A percentile compares a stretch with the other conserved stretches of the same genome.
Conservation (phyloP, 805 yeast species). For the Ogataea zsoltii region DNA sequence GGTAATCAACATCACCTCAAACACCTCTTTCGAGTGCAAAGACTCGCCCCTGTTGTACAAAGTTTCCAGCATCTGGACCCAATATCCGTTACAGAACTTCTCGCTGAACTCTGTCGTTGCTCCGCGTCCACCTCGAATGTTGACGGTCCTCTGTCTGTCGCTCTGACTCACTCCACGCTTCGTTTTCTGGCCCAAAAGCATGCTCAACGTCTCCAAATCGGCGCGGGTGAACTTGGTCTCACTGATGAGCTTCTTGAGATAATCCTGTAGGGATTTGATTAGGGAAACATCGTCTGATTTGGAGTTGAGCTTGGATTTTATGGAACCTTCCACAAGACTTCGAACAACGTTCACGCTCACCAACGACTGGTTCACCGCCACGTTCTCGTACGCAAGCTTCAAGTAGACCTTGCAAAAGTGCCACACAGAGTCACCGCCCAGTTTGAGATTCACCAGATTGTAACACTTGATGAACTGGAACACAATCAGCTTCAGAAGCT, state of each 20-base stretch:
- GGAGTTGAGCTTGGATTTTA: slow-evolving; percentile 47
- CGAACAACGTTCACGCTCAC: slow-evolving; percentile 42
- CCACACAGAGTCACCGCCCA: slow-evolving; percentile 68
- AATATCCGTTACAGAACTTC: slow-evolving; percentile 50
- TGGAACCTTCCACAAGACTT: slow-evolving; percentile 54
- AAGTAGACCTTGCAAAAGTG: slow-evolving; percentile 58
- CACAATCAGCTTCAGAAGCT: slow-evolving; percentile 47
- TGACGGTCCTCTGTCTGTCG: slow-evolving; percentile 5
- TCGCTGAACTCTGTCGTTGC: slow-evolving; percentile 45
- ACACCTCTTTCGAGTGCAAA: slow-evolving; percentile 44
- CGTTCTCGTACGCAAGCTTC: slow-evolving; percentile 33
- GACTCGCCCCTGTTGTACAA: slow-evolving; percentile 60
- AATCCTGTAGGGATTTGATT: slow-evolving; percentile 50
- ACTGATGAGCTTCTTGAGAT: slow-evolving; percentile 47
- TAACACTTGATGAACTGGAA: slow-evolving; percentile 50
- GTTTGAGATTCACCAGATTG: slow-evolving; percentile 55
- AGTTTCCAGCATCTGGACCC: slow-evolving; percentile 62
- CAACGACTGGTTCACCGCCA: slow-evolving; percentile 30
- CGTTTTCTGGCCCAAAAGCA: slow-evolving; percentile 44
- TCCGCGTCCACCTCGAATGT: slow-evolving; percentile 13
- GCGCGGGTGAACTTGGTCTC: slow-evolving; percentile 45
- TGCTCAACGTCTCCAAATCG: slow-evolving; percentile 48
- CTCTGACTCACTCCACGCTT: slow-evolving; percentile 15
- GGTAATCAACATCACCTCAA: slow-evolving; percentile 53
- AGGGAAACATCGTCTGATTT: slow-evolving; percentile 51